Evolutionary conservation across 2,329 filamentous ascomycete genomes (phyloP).

Genomic region (Diaporthe destruens): DNA sequence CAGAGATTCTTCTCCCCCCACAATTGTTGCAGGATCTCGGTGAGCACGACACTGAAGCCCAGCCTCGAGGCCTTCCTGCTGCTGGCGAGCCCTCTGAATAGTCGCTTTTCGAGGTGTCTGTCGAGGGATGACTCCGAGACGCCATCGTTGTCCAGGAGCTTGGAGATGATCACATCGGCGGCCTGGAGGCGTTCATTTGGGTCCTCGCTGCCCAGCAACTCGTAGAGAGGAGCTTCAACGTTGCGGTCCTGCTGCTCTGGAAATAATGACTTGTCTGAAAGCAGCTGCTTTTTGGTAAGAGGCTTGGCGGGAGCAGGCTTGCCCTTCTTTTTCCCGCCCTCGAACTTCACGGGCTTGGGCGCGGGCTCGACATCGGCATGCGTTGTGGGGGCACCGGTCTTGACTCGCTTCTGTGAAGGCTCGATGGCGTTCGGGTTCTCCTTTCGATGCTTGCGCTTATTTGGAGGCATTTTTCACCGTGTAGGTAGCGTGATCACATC

Average conservation of each 20-base stretch:
- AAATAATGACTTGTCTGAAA: conserved; percentile 60
- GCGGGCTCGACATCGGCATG: conserved; percentile 34
- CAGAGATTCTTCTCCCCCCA: conserved; percentile 66
- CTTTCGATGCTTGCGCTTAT: conserved; percentile 42
- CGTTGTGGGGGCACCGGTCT: conserved; percentile 44
- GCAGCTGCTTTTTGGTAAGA: conserved; percentile 51
- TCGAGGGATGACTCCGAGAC: conserved; percentile 66
- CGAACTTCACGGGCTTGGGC: conserved; percentile 44
- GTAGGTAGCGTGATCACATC: background rate
- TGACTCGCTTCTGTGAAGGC: conserved; percentile 44
- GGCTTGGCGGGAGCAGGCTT: conserved; percentile 36
- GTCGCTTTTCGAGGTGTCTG: conserved; percentile 72
- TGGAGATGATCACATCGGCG: conserved; percentile 69
- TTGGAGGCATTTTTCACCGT: conserved; percentile 35
- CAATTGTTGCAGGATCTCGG: conserved; percentile 81
- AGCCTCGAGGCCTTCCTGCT: conserved; percentile 88
- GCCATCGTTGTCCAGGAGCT: conserved; percentile 63
- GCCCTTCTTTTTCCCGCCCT: conserved; percentile 38
- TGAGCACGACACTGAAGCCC: conserved; percentile 90
- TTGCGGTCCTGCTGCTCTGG: conserved; percentile 68
- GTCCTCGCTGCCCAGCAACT: conserved; percentile 72
- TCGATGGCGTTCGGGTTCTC: conserved; percentile 41
- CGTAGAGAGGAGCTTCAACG: conserved; percentile 71
- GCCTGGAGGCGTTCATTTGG: conserved; percentile 67
- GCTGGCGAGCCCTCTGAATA: conserved; percentile 91